A percentile compares a stretch with the other conserved stretches of the same genome.
Conservation (phyloP, 2,329 filamentous ascomycete species). For the Seiridium unicorne region DNA sequence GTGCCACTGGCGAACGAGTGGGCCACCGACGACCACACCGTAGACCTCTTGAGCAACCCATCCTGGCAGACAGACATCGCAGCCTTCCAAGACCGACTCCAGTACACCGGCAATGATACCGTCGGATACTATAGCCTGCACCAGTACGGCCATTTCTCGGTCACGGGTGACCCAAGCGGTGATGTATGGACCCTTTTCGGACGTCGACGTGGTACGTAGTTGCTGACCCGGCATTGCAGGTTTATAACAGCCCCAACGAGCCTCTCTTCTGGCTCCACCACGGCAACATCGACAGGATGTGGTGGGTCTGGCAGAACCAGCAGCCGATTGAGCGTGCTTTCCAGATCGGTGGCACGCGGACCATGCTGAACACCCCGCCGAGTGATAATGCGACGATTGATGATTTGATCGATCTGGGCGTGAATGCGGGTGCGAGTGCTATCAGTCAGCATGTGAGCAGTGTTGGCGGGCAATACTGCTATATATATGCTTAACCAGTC, state of each 20-base stretch:
- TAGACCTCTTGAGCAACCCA: constrained; percentile 20
- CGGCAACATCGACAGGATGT: constrained; percentile 18
- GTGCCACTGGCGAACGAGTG: constrained; percentile 9
- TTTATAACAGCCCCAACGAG: background rate
- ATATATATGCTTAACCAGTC: background rate
- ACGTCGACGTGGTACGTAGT: background rate
- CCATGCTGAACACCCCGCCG: constrained; percentile 17
- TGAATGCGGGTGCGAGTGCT: background rate
- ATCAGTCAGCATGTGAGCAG: constrained; percentile 7
- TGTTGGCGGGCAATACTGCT: constrained; percentile 5
- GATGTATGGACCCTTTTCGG: constrained; percentile 6
- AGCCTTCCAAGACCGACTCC: constrained; percentile 8
- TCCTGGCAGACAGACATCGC: constrained; percentile 6
- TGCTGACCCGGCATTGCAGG: background rate
- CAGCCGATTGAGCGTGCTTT: constrained; percentile 15
- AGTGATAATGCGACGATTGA: constrained; percentile 21
- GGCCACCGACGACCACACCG: constrained; percentile 19
- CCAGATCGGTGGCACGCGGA: constrained; percentile 20
- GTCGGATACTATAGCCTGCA: constrained; percentile 22
- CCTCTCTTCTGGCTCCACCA: constrained; percentile 10
- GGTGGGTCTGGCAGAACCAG: constrained; percentile 24
- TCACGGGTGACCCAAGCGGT: constrained; percentile 32
- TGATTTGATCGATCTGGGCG: constrained; percentile 18
- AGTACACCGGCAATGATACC: background rate
- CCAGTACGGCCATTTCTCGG: constrained; percentile 30